These are phyloP conservation scores for Ophiostoma tasmaniense DNA, from an alignment of 2,329 filamentous ascomycete species.

Conservation along the genomic window DNA sequence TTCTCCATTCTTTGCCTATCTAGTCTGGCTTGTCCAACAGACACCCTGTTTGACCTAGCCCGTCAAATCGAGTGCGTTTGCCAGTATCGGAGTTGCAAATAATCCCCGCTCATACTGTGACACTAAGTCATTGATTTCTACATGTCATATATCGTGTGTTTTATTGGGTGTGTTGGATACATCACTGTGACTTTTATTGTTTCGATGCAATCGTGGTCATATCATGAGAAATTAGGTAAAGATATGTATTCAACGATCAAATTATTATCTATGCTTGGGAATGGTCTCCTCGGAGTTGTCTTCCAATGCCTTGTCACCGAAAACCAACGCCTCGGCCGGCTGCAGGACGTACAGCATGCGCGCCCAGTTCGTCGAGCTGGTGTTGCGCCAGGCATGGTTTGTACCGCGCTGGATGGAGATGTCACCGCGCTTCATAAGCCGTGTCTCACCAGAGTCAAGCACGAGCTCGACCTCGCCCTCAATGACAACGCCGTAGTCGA, in stretches of 20 bases:
- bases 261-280: neutral
- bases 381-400: conserved; percentile 37
- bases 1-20: neutral
- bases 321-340: neutral
- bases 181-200: neutral
- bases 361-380: conserved; percentile 36
- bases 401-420: conserved; percentile 40
- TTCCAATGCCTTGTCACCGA: neutral
- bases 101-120: neutral
- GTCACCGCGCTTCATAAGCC: conserved; percentile 35
- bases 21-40: neutral
- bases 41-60: too few relatives aligned
- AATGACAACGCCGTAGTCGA: conserved; percentile 29
- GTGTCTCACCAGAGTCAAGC: conserved; percentile 35
- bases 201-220: neutral
- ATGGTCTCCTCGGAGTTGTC: neutral
- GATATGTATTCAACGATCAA: neutral
- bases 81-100: neutral
- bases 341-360: conserved; percentile 35
- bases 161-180: neutral
- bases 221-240: neutral
- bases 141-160: neutral
- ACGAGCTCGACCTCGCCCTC: conserved; percentile 24
- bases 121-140: neutral
- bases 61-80: neutral